Evolutionary conservation across 305 asterid species (phyloP), one percentile per base, ranked within the genome.

Genomic region (Fraxinus greggii): DNA sequence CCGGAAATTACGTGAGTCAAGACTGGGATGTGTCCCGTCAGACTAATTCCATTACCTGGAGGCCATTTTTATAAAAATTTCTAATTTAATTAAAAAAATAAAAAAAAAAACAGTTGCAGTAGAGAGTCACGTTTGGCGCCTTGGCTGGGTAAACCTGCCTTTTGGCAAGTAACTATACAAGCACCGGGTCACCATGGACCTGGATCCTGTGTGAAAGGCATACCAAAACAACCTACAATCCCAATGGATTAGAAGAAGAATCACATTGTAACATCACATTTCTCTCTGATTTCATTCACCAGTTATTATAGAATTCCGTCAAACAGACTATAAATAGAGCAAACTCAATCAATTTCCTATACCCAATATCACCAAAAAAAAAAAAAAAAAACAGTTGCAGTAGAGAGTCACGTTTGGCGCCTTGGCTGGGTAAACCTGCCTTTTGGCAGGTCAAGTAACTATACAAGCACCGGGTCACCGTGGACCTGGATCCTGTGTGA

Each of bases 351-450:
- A 5, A 29, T 69, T 85, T 79, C 70, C 88, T 83, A 83, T 87
- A 85, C 77, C 88, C 87, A 85, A 80, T 86, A 85, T 80, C 82
- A 83, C 82, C 88, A n/a, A n/a, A n/a, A n/a, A n/a, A 35, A 35
- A 36, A 36, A 36, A 36, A 36, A 6, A 36, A 36, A 6, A 36
- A 5, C 1, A 5, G 38, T 33, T 35, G 40, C 40, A 5, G 40
- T 35, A 35, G 40, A 35, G 40, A 35, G 51, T 40, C 51, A 40
- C 17, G 15, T 40, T 40, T 40, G 51, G 51, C 15, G 36, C 7
- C 7, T 4, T 33, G 36, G 7, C 36, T 33, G 36, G 36, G 36
- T 33, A 33, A 33, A 36, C 12, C 17, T 12, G 36, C 36, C 6
- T 40, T 9, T 40, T 40, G 48, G 48, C 48, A 8, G 13, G 48